Base-by-base conservation (phyloP, 371 early-diverging fungal genomes). In the Mortierella polycephala region DNA sequence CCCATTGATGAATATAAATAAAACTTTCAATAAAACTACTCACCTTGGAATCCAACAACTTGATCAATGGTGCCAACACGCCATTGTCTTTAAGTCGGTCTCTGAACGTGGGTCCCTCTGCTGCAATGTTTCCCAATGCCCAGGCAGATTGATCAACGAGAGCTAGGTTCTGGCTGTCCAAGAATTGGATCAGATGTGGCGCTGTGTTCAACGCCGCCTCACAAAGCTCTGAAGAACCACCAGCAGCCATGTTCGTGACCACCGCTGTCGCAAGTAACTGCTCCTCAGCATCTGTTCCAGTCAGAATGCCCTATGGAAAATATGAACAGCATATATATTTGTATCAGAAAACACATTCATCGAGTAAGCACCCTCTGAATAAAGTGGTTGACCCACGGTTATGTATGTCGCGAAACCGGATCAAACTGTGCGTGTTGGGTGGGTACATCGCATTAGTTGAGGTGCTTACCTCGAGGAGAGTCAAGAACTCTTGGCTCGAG, bases 141-240 rank as follows among this genome's bases (percentile, higher is more conserved):
- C 92, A 93, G 0, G 87, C 89, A 23, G 93, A 87, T 76, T 92
- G 92, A 65, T 92, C 90, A n/a, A 90, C 87, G 30, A 93, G 69
- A 18, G 90, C 88, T 64, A 85, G 55, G 54, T 87, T 86, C 23
- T 87, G 85, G 42, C 88, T 85, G 54, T 84, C 77, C 40, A 91
- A 66, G 41, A 88, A 84, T 18, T 82, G 55, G 21, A 91, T 86
- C 64, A 93, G 74, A 39, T 88, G 84, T 2, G 93, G 93, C 8
- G 86, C 86, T 1, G 88, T 83, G 14, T 77, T 79, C 11, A 88
- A 64, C 5, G 88, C 87, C 49, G 86, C 84, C 49, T 86, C 81
- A 65, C 91, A 90, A 9, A 91, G 71, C 16, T 85, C 84, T 11
- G 85, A 72, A 10, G 91, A 85, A 40, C 73, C 69, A 14, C 69